Conservation (phyloP, 441 rosid genomes). For the Croton setiger region DNA sequence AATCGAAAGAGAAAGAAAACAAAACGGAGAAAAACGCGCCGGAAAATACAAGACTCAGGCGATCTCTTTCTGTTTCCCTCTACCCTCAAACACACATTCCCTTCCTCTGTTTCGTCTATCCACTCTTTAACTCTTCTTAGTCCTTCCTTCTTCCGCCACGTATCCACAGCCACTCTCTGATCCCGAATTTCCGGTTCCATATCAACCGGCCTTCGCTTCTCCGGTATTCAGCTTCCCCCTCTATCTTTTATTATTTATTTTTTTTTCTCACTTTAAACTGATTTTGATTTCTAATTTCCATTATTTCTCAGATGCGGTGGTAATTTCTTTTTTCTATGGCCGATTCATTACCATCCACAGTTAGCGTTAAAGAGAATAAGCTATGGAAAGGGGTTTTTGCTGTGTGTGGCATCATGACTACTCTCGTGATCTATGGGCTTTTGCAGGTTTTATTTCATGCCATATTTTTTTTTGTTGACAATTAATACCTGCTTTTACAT, state of each 20-base stretch:
- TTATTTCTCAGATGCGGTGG: not conserved
- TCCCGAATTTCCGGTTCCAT: slow-evolving; percentile 12
- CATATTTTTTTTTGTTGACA: not conserved
- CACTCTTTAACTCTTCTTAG: not conserved
- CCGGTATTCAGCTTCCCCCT: not conserved
- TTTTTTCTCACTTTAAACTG: slow-evolving; percentile 3
- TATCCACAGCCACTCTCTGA: not conserved
- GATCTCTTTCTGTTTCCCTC: slow-evolving; percentile 13
- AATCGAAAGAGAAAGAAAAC: not conserved
- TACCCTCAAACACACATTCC: not conserved
- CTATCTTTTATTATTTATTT: not conserved
- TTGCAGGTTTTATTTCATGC: slow-evolving; percentile 46
- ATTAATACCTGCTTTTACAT: not conserved
- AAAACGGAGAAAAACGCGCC: slow-evolving; percentile 22
- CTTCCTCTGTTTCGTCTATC: not conserved
- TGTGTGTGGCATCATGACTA: slow-evolving; percentile 78
- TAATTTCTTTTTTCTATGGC: slow-evolving; percentile 43
- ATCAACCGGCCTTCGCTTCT: not conserved
- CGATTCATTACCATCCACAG: slow-evolving; percentile 35
- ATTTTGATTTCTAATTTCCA: not conserved
- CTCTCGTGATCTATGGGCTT: slow-evolving; percentile 91
- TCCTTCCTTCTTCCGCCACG: not conserved
- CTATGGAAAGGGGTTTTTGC: slow-evolving; percentile 74
- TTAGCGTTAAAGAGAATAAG: slow-evolving; percentile 45
- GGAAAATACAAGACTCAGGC: slow-evolving; percentile 26